Conservation (phyloP, 148 eudicot species). For the Pouteria glomerata region DNA sequence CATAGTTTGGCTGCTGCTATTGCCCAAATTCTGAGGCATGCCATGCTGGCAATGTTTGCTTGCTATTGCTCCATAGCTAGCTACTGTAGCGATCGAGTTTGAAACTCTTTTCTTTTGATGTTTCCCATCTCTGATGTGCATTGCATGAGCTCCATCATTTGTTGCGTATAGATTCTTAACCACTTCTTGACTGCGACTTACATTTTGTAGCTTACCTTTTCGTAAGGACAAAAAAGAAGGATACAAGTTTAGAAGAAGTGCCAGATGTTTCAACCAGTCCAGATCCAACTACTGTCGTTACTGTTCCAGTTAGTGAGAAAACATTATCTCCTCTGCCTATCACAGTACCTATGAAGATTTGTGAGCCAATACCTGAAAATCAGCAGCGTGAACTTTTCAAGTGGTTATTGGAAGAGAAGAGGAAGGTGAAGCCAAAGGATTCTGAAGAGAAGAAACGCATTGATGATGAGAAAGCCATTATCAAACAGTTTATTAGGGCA, state of each 20-base stretch:
- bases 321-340: conserved; percentile 16
- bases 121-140: no score
- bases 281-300: conserved; percentile 23
- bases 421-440: conserved; percentile 76
- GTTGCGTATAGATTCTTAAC: background rate
- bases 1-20: no score
- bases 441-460: conserved; percentile 65
- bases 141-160: no score
- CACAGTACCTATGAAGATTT: conserved; percentile 29
- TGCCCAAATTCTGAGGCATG: no score
- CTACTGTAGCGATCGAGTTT: no score
- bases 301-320: conserved; percentile 22
- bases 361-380: conserved; percentile 55
- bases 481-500: conserved; percentile 78
- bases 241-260: conserved; percentile 20
- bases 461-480: conserved; percentile 86
- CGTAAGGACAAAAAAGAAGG: conserved; percentile 58
- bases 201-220: conserved; percentile 57
- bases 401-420: conserved; percentile 93
- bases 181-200: background rate
- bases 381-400: conserved; percentile 83
- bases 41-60: no score
- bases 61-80: no score
- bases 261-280: conserved; percentile 22
- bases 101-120: no score